These are phyloP conservation scores for Aspergillus haitiensis DNA, from an alignment of 495 filamentous ascomycete species.

Conservation along the genomic window DNA sequence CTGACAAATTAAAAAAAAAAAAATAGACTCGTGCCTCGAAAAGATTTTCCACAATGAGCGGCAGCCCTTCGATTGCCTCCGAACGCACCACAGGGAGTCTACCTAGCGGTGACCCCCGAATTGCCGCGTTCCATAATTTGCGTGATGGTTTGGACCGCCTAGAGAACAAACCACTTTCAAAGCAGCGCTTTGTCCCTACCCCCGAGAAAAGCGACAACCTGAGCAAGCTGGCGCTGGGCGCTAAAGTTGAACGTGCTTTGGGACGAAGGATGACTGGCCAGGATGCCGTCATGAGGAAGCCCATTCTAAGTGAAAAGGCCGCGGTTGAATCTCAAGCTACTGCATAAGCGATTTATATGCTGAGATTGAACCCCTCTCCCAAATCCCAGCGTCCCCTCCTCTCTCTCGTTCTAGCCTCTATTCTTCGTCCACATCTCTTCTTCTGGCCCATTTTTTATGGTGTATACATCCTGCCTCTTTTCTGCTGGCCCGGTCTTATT, in stretches of 20 bases:
- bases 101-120: conserved; percentile 55
- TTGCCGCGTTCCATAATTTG: conserved; percentile 76
- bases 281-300: conserved; percentile 76
- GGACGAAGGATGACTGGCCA: conserved; percentile 86
- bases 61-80: conserved; percentile 68
- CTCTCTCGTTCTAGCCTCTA: conserved; percentile 3
- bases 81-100: conserved; percentile 61
- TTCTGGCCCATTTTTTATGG: conserved; percentile 19
- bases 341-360: conserved; percentile 14
- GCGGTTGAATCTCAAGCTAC: conserved; percentile 30
- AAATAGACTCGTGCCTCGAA: conserved; percentile 65
- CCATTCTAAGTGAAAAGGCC: conserved; percentile 51
- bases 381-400: conserved; percentile 10
- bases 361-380: conserved; percentile 22
- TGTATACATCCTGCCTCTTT: conserved; percentile 7
- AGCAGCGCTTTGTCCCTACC: conserved; percentile 82
- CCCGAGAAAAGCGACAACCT: conserved; percentile 81
- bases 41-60: conserved; percentile 80
- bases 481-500: conserved; percentile 6
- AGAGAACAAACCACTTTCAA: conserved; percentile 81
- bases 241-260: conserved; percentile 91
- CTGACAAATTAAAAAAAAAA: too few relatives aligned
- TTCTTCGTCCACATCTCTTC: conserved; percentile 1
- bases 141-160: conserved; percentile 82
- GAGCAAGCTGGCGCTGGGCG: conserved; percentile 86